Evolutionary conservation across 2,329 filamentous ascomycete species (phyloP), one percentile per base, ranked within the genome.

Genomic region (Colletotrichum sidae): DNA sequence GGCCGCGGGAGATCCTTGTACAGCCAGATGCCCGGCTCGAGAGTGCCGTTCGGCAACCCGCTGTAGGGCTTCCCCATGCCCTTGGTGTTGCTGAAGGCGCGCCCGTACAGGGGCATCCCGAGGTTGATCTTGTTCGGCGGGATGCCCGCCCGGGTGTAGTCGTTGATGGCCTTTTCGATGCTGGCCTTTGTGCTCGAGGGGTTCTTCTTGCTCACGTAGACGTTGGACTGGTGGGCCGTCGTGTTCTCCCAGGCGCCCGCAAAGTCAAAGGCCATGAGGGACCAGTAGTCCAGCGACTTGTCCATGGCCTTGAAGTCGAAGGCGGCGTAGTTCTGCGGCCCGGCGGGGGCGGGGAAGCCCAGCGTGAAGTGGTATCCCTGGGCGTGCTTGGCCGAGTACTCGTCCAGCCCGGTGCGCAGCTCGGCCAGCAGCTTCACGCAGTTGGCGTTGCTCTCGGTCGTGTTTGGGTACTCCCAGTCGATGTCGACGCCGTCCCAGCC

Each of bases 1-100:
- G 84, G 73, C 34, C 83, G 83, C 0, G 92, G 93, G 3, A 96
- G 83, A 0, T 78, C 89, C 79, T 94, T 96, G 82, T 92, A 95
- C 73, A 96, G 91, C 86, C 90, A 95, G 4, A 93, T 81, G 0
- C 91, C 91, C 13, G 83, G 10, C 9, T 92, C 88, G 88, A 95
- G 62, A 82, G 53, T 88, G 0, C 92, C 92, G 8, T 79, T 74
- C 2, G 92, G 92, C 33, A 90, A 77, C n/a, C 91, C 91, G 3
- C 71, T 82, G 78, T 84, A 96, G 0, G 84, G 60, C 66, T 84
- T 76, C 8, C 92, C 93, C 1, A 90, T 84, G 0, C 92, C 92
- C n/a, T 80, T 76, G 0, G 92, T 86, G 33, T 69, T 52, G 42
- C 70, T 59, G 64, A 77, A 78, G 5, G 74, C 71, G 35, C 76